Percentiles rank a stretch among this genome's conserved stretches.
phyloP scores from a whole-genome alignment of 371 early-diverging fungal genomes.

The Mortierella sp. region DNA sequence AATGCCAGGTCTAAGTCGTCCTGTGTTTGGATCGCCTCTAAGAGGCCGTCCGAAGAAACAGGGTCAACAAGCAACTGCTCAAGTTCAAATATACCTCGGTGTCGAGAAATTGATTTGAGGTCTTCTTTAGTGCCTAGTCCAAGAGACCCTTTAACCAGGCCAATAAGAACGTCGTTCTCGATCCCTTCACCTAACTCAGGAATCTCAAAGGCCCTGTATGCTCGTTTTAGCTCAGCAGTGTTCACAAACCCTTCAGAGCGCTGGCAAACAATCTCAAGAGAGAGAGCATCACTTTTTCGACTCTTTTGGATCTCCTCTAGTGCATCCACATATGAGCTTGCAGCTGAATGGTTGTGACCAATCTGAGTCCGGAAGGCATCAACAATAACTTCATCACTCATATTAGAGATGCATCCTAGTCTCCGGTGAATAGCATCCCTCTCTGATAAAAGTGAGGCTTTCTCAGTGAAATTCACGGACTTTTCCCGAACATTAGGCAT shows the following conservation, averaged over 20 bases:
- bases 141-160: conserved; percentile 48
- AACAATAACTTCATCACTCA: conserved; percentile 57
- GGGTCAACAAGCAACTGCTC: conserved; percentile 42
- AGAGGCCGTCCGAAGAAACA: conserved; percentile 1
- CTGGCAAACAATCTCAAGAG: conserved; percentile 58
- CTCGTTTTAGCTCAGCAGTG: conserved; percentile 58
- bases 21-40: too few species aligned
- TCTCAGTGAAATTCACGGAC: conserved; percentile 23
- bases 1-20: conserved; percentile 17
- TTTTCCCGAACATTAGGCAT: conserved; percentile 18
- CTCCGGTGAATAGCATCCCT: conserved; percentile 37
- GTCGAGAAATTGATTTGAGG: conserved; percentile 22
- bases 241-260: conserved; percentile 60
- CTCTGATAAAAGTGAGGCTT: conserved; percentile 18
- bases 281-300: conserved; percentile 53
- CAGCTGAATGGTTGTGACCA: conserved; percentile 44
- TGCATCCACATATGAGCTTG: conserved; percentile 54
- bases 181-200: conserved; percentile 35
- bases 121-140: conserved; percentile 44
- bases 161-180: conserved; percentile 46
- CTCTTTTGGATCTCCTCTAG: conserved; percentile 55
- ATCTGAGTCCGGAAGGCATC: conserved; percentile 60
- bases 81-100: conserved; percentile 16
- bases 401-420: conserved; percentile 62
- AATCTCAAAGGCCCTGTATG: conserved; percentile 64